phyloP scores from a whole-genome alignment of 2,329 filamentous ascomycete genomes.

The Clonostachys rosea region DNA sequence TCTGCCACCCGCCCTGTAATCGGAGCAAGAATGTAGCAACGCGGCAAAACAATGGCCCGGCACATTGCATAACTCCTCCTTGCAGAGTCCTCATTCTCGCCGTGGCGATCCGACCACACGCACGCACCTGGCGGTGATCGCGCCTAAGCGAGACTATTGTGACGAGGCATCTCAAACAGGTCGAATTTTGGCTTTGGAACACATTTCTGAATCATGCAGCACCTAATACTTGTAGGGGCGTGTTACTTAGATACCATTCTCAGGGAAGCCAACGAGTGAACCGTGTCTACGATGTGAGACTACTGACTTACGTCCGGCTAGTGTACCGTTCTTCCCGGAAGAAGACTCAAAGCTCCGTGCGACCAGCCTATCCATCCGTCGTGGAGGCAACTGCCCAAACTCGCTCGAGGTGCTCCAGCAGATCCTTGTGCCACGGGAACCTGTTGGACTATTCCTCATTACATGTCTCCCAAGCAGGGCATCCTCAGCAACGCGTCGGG shows the following conservation, averaged over 20 bases:
- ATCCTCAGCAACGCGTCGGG: slow-evolving; percentile 44
- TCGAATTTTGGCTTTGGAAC: not conserved
- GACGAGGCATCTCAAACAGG: too few relatives aligned
- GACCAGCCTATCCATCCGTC: slow-evolving; percentile 48
- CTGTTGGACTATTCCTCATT: slow-evolving; percentile 35
- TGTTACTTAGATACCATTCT: slow-evolving; percentile 70
- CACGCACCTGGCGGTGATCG: too few relatives aligned
- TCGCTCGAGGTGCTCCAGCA: slow-evolving; percentile 67
- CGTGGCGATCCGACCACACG: too few relatives aligned
- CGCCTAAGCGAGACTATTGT: too few relatives aligned
- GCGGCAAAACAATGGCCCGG: too few relatives aligned
- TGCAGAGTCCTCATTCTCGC: too few relatives aligned
- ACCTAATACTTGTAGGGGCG: slow-evolving; percentile 60
- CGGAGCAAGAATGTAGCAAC: too few relatives aligned
- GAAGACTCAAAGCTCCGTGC: slow-evolving; percentile 74
- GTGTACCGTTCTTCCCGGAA: slow-evolving; percentile 59
- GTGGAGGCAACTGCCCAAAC: slow-evolving; percentile 72
- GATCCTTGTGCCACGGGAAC: slow-evolving; percentile 31
- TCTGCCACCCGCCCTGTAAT: too few relatives aligned
- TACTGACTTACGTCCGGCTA: slow-evolving; percentile 21
- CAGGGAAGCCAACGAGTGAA: slow-evolving; percentile 38
- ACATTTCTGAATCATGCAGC: slow-evolving; percentile 32
- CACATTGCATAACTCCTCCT: too few relatives aligned
- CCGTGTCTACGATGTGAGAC: not conserved
- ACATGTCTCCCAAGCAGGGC: slow-evolving; percentile 47